Evolutionary conservation across 1,284 basidiomycete genomes (phyloP), one percentile per base, ranked within the genome.

Genomic region (Fomitiporia mediterranea): DNA sequence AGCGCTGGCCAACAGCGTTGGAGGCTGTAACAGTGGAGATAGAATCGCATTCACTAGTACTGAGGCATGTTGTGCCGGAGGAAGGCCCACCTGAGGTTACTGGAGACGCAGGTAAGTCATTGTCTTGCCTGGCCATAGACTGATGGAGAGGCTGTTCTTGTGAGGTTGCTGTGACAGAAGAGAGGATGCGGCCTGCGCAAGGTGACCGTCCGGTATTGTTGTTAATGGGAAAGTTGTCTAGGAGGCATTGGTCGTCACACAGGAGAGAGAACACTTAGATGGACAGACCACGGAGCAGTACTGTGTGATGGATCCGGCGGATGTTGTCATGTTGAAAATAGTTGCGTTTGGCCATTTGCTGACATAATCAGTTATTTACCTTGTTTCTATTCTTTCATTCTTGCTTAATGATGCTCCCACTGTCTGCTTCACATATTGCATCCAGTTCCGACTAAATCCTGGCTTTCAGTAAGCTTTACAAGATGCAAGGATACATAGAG

Each of bases 1-100:
- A 13, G 5, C 17, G 13, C 13, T 13, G 35, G 5, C 13, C 21
- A 13, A 46, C 57, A 11, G 35, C 39, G 49, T 55, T 55, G 27
- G 57, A 59, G 11, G 57, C 56, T 5, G 57, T 53, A 7, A 55
- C 37, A 3, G 57, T 59, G 4, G 57, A 59, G 17, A 59, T 51
- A 19, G 57, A 59, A 7, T 53, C 57, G 50, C 56, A 59, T 15
- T 49, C 47, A n/a, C 53, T 55, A 4, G 39, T 34, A 44, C 46
- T 49, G 2, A 49, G 39, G 23, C 56, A 51, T n/a, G 56, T 57
- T n/a, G 53, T 27, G 21, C 57, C 48, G 21, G 57, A 59, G 15
- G 57, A 59, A 15, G 57, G 51, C 17, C 37, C 51, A 13, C 53
- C 57, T 17, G 57, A 59, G 7, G 57, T 56, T 27, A 55, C 43